Percentiles rank a stretch among this genome's conserved stretches.
phyloP scores from a whole-genome alignment of 306 rosid genomes.

The Ormosia emarginata region DNA sequence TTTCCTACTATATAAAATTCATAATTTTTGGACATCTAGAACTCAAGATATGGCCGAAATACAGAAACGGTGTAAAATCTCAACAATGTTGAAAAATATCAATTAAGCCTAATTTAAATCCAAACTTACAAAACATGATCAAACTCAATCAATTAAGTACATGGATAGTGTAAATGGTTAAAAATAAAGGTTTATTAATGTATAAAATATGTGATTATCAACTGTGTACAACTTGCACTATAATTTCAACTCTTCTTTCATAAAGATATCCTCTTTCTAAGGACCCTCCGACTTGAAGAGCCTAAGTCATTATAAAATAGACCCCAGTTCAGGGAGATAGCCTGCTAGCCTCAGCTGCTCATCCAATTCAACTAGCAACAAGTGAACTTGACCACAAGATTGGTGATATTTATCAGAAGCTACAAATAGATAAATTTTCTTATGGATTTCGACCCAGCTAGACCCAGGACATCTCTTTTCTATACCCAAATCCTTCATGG shows the following conservation, averaged over 20 bases:
- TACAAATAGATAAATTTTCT: constrained; percentile 51
- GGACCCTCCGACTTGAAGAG: neutral
- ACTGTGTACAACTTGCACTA: neutral
- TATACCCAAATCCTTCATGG: constrained; percentile 43
- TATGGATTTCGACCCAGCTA: constrained; percentile 72
- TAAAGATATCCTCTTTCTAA: neutral
- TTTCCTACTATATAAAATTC: too few relatives aligned
- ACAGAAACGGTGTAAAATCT: too few relatives aligned
- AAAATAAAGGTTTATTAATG: too few relatives aligned
- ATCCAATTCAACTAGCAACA: constrained; percentile 48
- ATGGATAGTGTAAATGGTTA: too few relatives aligned
- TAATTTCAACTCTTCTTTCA: neutral
- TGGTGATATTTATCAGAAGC: constrained; percentile 63
- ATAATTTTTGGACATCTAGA: too few relatives aligned
- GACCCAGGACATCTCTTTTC: constrained; percentile 74
- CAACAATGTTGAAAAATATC: too few relatives aligned
- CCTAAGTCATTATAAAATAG: neutral
- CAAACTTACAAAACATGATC: too few relatives aligned
- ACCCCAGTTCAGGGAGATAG: constrained; percentile 37
- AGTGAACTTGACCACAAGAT: constrained; percentile 40
- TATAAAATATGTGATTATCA: too few relatives aligned
- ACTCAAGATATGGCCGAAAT: too few relatives aligned
- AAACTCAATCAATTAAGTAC: too few relatives aligned
- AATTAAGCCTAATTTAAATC: too few relatives aligned
- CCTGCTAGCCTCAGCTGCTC: constrained; percentile 53